Conservation (phyloP, 2,329 filamentous ascomycete genomes). For the Thielaviopsis euricoi region DNA sequence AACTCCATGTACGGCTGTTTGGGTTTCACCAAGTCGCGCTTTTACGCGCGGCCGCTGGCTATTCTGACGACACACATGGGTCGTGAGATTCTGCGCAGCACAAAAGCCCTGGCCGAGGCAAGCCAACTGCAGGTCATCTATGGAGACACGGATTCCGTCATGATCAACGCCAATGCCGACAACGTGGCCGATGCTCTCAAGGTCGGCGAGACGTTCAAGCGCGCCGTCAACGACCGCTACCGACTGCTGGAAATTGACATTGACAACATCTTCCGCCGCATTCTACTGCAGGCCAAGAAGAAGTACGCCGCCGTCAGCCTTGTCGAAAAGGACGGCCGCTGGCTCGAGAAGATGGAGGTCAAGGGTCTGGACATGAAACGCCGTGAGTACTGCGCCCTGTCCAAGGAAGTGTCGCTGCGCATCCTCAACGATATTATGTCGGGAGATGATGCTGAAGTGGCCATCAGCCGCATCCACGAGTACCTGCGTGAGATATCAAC, state of each 20-base stretch:
- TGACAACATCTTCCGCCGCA: constrained; percentile 87
- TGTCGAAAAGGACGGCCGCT: constrained; percentile 76
- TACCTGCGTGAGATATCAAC: constrained; percentile 70
- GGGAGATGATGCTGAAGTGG: constrained; percentile 76
- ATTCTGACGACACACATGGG: constrained; percentile 96
- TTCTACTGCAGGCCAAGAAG: constrained; percentile 93
- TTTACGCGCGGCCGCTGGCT: constrained; percentile 87
- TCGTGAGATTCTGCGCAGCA: constrained; percentile 89
- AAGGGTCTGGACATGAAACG: constrained; percentile 97
- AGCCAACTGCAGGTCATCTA: constrained; percentile 92
- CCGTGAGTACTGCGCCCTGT: constrained; percentile 88
- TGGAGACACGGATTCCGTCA: constrained; percentile 96
- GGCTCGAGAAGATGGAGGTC: constrained; percentile 86
- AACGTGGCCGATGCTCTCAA: constrained; percentile 80
- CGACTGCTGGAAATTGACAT: constrained; percentile 92
- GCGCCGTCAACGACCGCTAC: constrained; percentile 85
- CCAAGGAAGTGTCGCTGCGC: constrained; percentile 82
- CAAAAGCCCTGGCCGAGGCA: constrained; percentile 86
- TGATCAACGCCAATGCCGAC: constrained; percentile 98
- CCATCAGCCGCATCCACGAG: constrained; percentile 81
- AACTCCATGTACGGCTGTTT: constrained; percentile 99
- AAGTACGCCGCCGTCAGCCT: constrained; percentile 97
- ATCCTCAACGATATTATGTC: constrained; percentile 90
- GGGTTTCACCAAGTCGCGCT: constrained; percentile 90
- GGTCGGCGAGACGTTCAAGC: constrained; percentile 89